Evolutionary conservation across 305 asterid genomes (phyloP).

Genomic region (Lippia alba): DNA sequence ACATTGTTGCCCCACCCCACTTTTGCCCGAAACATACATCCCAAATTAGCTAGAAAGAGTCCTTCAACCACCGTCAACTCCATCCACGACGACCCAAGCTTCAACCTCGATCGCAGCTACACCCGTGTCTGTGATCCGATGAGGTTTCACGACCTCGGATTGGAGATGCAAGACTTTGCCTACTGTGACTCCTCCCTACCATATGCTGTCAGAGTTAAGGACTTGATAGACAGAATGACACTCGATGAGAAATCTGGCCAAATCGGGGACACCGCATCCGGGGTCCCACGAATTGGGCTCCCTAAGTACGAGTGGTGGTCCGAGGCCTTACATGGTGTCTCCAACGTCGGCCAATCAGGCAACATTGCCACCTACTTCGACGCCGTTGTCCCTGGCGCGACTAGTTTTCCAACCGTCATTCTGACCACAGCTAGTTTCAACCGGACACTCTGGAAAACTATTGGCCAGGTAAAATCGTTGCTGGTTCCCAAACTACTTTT

Average conservation of each 20-base stretch:
- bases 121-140: slow-evolving; percentile 38
- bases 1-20: slow-evolving; percentile 5
- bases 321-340: slow-evolving; percentile 54
- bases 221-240: slow-evolving; percentile 49
- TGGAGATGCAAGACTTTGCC: slow-evolving; percentile 35
- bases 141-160: slow-evolving; percentile 41
- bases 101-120: slow-evolving; percentile 17
- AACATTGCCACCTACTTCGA: slow-evolving; percentile 35
- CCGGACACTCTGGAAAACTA: slow-evolving; percentile 42
- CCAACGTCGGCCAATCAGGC: slow-evolving; percentile 38
- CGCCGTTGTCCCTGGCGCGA: slow-evolving; percentile 44
- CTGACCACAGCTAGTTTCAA: slow-evolving; percentile 42
- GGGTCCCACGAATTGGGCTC: slow-evolving; percentile 43
- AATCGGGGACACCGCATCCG: slow-evolving; percentile 42
- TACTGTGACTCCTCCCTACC: slow-evolving; percentile 38
- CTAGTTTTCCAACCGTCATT: slow-evolving; percentile 52
- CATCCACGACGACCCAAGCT: too few relatives aligned
- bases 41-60: neutral
- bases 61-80: neutral
- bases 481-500: too few relatives aligned
- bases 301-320: slow-evolving; percentile 60
- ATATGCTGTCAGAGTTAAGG: slow-evolving; percentile 41
- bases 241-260: slow-evolving; percentile 42
- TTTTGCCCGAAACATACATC: slow-evolving; percentile 15
- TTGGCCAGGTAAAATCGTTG: slow-evolving; percentile 37